These are phyloP conservation scores for Aspergillus ochraceus DNA, from an alignment of 2,329 filamentous ascomycete genomes.

Conservation along the genomic window DNA sequence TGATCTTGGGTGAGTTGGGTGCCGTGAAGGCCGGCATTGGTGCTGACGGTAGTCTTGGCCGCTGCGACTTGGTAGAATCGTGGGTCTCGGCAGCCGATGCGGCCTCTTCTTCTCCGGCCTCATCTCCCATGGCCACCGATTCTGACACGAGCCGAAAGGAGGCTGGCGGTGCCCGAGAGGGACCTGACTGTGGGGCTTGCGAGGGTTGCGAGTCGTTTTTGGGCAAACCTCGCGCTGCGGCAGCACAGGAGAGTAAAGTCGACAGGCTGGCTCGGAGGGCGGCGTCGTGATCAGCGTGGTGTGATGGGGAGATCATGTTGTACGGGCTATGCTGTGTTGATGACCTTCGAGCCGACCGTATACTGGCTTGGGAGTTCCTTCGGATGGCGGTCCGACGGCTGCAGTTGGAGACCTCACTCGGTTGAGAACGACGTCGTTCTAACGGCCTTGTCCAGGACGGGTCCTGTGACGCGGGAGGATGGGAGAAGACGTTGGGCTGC, in stretches of 20 bases:
- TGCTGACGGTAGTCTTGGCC: slow-evolving; percentile 24
- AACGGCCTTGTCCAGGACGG: slow-evolving; percentile 35
- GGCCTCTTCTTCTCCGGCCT: slow-evolving; percentile 26
- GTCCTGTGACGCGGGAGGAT: slow-evolving; percentile 64
- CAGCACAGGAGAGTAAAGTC: slow-evolving; percentile 90
- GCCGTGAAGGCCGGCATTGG: slow-evolving; percentile 21
- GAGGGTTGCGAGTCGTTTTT: slow-evolving; percentile 53
- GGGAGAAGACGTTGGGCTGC: slow-evolving; percentile 88
- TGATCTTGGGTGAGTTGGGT: slow-evolving; percentile 23
- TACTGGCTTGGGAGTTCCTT: slow-evolving; percentile 39
- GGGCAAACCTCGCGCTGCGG: slow-evolving; percentile 78
- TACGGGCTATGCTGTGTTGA: slow-evolving; percentile 53
- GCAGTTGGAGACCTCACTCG: slow-evolving; percentile 42
- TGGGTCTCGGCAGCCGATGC: slow-evolving; percentile 21
- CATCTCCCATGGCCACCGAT: slow-evolving; percentile 56
- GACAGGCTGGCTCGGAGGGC: slow-evolving; percentile 91
- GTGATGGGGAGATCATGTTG: slow-evolving; percentile 70
- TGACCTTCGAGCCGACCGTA: slow-evolving; percentile 34
- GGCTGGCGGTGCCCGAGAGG: slow-evolving; percentile 45
- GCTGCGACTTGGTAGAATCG: slow-evolving; percentile 19
- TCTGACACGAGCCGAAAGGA: slow-evolving; percentile 61
- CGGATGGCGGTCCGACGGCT: slow-evolving; percentile 35
- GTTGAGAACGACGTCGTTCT: slow-evolving; percentile 53
- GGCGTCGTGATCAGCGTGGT: slow-evolving; percentile 88
- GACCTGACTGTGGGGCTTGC: slow-evolving; percentile 26